Percentiles rank a stretch among this genome's conserved stretches.
These are phyloP conservation scores for Aleurites moluccanus DNA, from an alignment of 441 rosid species.

Conservation along the genomic window DNA sequence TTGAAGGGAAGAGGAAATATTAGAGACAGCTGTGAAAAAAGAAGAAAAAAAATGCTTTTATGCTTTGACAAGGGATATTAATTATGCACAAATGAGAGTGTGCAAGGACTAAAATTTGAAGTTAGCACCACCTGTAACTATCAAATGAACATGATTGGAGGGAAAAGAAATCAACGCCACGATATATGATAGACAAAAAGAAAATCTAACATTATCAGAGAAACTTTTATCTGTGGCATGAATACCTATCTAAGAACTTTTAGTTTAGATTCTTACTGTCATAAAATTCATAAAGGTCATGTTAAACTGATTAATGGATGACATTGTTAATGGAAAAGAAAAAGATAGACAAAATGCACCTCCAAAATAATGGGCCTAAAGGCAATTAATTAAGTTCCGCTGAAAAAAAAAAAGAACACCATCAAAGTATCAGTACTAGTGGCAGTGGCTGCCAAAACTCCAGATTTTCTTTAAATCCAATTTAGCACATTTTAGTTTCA, in stretches of 20 bases:
- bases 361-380: conserved; percentile 1
- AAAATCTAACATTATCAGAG: background rate
- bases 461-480: background rate
- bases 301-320: background rate
- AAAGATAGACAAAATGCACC: background rate
- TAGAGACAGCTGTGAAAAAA: background rate
- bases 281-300: background rate
- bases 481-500: background rate
- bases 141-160: background rate
- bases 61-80: background rate
- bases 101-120: background rate
- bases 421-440: background rate
- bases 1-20: background rate
- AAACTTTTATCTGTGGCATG: background rate
- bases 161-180: too few species aligned
- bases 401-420: background rate
- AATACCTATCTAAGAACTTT: background rate
- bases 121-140: background rate
- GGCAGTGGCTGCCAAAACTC: background rate
- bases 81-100: background rate
- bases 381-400: background rate
- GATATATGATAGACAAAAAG: background rate
- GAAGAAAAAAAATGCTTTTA: background rate
- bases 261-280: background rate
- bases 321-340: background rate